phyloP scores from a whole-genome alignment of 2,329 filamentous ascomycete species.

The Fusarium bulbicola region DNA sequence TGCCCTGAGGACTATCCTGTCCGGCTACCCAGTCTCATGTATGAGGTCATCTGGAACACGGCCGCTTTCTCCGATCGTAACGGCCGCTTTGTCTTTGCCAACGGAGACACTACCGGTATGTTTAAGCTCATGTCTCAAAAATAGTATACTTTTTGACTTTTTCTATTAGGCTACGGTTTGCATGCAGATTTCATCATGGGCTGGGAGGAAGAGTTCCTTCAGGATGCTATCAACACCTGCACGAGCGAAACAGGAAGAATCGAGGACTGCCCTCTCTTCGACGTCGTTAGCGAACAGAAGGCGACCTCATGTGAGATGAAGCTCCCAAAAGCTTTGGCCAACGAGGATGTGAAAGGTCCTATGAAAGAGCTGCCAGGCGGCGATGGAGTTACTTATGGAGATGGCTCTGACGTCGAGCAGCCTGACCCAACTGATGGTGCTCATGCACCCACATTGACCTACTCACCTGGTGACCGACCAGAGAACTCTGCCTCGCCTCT shows the following conservation, averaged over 20 bases:
- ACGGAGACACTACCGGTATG: slow-evolving; percentile 79
- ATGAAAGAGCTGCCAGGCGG: slow-evolving; percentile 73
- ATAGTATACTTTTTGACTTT: slow-evolving; percentile 65
- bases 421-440: slow-evolving; percentile 12
- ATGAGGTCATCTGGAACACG: slow-evolving; percentile 86
- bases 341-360: slow-evolving; percentile 68
- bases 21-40: slow-evolving; percentile 80
- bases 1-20: slow-evolving; percentile 76
- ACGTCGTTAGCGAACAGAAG: slow-evolving; percentile 69
- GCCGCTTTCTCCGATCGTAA: slow-evolving; percentile 66
- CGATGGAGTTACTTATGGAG: slow-evolving; percentile 53
- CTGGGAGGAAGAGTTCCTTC: slow-evolving; percentile 76
- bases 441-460: slow-evolving; percentile 44
- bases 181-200: slow-evolving; percentile 85
- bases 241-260: slow-evolving; percentile 75
- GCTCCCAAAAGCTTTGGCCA: slow-evolving; percentile 60
- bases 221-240: slow-evolving; percentile 78
- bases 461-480: slow-evolving; percentile 49
- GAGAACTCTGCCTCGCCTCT: slow-evolving; percentile 47
- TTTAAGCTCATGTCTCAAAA: background rate
- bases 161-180: slow-evolving; percentile 81
- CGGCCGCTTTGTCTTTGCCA: slow-evolving; percentile 79
- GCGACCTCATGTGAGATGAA: slow-evolving; percentile 69
- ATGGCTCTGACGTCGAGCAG: slow-evolving; percentile 33
- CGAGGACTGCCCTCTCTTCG: slow-evolving; percentile 79